Conservation (phyloP, 2,329 filamentous ascomycete genomes). For the Apiospora hydei region DNA sequence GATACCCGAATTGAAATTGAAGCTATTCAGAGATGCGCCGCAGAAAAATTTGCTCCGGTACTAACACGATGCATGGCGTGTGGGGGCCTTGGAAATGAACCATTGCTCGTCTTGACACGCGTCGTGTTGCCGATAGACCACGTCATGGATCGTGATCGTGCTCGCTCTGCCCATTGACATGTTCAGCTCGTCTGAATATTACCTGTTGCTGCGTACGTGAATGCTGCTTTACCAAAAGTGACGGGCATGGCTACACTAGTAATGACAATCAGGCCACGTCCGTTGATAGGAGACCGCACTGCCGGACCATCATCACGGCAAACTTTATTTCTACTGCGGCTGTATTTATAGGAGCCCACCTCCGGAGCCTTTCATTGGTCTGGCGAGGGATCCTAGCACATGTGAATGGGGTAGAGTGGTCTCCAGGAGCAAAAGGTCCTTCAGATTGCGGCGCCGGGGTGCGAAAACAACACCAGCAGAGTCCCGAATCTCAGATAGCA, state of each 20-base stretch:
- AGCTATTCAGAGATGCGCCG: slow-evolving; percentile 2
- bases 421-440: slow-evolving; percentile 1
- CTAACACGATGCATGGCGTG: background rate
- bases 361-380: slow-evolving; percentile 6
- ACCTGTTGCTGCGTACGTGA: background rate
- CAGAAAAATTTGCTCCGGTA: background rate
- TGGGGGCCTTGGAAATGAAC: background rate
- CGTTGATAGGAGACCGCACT: background rate
- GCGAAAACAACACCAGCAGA: too few relatives aligned
- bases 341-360: slow-evolving; percentile 11
- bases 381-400: background rate
- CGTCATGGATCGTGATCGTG: background rate
- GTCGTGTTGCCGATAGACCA: background rate
- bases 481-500: background rate
- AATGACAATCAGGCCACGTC: background rate
- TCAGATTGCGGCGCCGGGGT: too few relatives aligned
- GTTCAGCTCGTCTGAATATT: background rate
- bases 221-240: slow-evolving; percentile 13
- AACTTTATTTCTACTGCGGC: background rate
- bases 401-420: slow-evolving; percentile 3
- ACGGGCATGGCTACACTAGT: background rate
- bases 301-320: background rate
- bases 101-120: background rate
- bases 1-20: slow-evolving; percentile 21
- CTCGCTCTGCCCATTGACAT: background rate